Conservation (phyloP, 2,329 filamentous ascomycete species). For the Trichophaea hybrida region DNA sequence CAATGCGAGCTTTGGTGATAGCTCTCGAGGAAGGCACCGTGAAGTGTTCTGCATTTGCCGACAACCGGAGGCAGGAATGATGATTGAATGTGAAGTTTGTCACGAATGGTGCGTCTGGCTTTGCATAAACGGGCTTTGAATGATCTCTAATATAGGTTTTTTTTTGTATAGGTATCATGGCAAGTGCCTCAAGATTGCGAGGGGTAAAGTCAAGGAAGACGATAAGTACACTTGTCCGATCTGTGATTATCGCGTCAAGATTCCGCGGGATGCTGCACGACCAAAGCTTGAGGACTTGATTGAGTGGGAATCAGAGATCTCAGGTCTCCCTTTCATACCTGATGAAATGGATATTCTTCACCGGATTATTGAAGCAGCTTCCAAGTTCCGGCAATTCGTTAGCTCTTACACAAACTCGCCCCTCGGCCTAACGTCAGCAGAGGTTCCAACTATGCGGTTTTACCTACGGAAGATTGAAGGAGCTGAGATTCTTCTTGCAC, state of each 20-base stretch:
- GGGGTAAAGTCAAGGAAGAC: constrained; percentile 94
- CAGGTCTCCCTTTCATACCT: constrained; percentile 73
- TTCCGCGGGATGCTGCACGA: constrained; percentile 85
- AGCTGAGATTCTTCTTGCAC: constrained; percentile 77
- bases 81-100: constrained; percentile 98
- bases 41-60: constrained; percentile 97
- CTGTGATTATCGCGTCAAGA: constrained; percentile 93
- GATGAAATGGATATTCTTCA: constrained; percentile 80
- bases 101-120: constrained; percentile 63
- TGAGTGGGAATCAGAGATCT: constrained; percentile 70
- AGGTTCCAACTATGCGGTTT: constrained; percentile 81
- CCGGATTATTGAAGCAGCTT: constrained; percentile 75
- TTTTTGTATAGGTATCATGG: constrained; percentile 64
- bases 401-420: constrained; percentile 61
- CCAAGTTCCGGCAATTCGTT: constrained; percentile 71
- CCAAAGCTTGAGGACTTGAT: constrained; percentile 87
- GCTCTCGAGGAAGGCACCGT: constrained; percentile 40
- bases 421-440: constrained; percentile 63
- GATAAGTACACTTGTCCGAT: constrained; percentile 98
- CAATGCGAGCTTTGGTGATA: constrained; percentile 17
- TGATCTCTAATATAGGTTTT: background rate
- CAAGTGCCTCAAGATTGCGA: constrained; percentile 92
- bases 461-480: constrained; percentile 95
- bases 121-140: background rate
- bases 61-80: constrained; percentile 87